phyloP scores from a whole-genome alignment of 2,329 filamentous ascomycete species.

The Penicillium janthinellum region DNA sequence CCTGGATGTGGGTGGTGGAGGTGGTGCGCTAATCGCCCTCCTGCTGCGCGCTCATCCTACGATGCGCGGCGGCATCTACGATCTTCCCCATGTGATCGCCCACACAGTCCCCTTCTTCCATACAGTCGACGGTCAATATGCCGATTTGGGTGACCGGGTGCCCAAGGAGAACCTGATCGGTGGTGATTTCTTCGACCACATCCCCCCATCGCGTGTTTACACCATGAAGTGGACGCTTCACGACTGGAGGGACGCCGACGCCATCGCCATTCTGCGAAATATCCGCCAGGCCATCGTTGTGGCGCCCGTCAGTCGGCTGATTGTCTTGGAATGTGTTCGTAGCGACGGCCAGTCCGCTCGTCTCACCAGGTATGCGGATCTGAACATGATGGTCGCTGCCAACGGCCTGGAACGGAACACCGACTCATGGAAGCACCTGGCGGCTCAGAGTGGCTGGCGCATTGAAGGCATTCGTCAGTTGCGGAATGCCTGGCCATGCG shows the following conservation, averaged over 20 bases:
- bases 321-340: neutral
- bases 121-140: conserved; percentile 30
- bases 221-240: conserved; percentile 49
- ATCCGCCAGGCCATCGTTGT: conserved; percentile 36
- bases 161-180: conserved; percentile 30
- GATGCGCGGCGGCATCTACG: conserved; percentile 42
- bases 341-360: neutral
- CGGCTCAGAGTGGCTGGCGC: neutral
- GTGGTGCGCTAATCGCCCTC: conserved; percentile 40
- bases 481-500: neutral
- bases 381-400: neutral
- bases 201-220: conserved; percentile 38
- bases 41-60: conserved; percentile 34
- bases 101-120: conserved; percentile 31
- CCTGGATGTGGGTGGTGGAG: conserved; percentile 41
- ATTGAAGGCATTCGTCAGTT: neutral
- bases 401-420: neutral
- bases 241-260: conserved; percentile 44
- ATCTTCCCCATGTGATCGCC: conserved; percentile 40
- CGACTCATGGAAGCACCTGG: neutral
- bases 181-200: conserved; percentile 43
- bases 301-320: neutral
- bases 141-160: conserved; percentile 38
- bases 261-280: conserved; percentile 31
- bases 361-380: neutral